Evolutionary conservation across 208 protist species (phyloP), one percentile per base, ranked within the genome.

Genomic region (Vickermania ingenoplastis): DNA sequence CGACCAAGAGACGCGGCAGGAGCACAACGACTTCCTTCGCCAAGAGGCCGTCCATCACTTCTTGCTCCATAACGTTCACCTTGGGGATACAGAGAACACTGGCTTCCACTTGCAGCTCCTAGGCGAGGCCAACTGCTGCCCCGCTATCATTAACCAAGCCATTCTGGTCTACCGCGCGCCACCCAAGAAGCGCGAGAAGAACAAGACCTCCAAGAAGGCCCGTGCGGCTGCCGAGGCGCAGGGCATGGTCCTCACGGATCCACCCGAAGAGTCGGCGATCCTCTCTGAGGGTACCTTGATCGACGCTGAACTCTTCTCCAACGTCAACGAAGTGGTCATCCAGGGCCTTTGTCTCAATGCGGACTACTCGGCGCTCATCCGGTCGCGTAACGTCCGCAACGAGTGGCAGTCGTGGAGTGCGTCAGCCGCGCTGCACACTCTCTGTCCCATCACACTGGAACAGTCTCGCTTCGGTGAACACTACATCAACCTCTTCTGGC

Each of bases 401-500:
- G 79, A 83, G 25, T 96, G 91, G 91, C 81, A 86, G 67, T 75
- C 83, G 45, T 96, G 91, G 88, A 91, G 83, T 63, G 50, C 53
- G 28, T 57, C 41, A 1, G 65, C 59, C 22, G 5, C 48, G 11
- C 65, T 94, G n/a, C 53, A 54, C 41, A 95, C 88, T 17, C 71
- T 96, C 48, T 50, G 70, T 1, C 63, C 74, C 2, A 74, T 96
- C 26, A 65, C 76, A 61, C 83, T 96, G 5, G 69, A 73, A 31
- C 86, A 96, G 53, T 75, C 67, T 60, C 79, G 86, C 48, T 92
- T 94, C 65, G 86, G 86, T 31, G 91, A 96, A 64, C 86, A 95
- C 60, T 96, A 91, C 73, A 91, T 95, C 55, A 92, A 91, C 64
- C 70, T 96, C 22, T 92, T 82, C 59, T 96, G 91, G 88, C 77